These are phyloP conservation scores for Eucalyptus camaldulensis DNA, from an alignment of 345 rosid genomes.

Conservation along the genomic window DNA sequence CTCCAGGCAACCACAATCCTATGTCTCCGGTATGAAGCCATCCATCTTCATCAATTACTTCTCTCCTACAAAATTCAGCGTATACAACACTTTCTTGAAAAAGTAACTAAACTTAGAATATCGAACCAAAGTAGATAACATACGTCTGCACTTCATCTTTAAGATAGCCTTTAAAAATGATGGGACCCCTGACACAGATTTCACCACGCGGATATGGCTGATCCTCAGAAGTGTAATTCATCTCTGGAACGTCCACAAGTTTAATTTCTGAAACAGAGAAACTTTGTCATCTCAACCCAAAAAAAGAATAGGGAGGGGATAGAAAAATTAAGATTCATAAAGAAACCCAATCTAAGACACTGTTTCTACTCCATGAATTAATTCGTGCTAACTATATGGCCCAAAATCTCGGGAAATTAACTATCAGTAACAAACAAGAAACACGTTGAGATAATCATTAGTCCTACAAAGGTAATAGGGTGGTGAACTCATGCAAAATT, in stretches of 20 bases:
- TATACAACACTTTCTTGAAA: background rate
- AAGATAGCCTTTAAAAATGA: conserved; percentile 65
- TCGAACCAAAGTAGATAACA: background rate
- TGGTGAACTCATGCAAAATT: background rate
- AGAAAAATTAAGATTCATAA: background rate
- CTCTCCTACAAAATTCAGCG: conserved; percentile 46
- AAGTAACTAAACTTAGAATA: background rate
- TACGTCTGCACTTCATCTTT: conserved; percentile 97
- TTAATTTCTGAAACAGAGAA: conserved; percentile 58
- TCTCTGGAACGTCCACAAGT: conserved; percentile 94
- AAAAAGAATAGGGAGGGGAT: background rate
- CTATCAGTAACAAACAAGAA: background rate
- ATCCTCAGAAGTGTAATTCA: conserved; percentile 89
- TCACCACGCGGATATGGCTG: conserved; percentile 90
- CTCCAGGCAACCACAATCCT: conserved; percentile 84
- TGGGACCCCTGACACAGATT: conserved; percentile 96
- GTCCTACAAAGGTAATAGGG: background rate
- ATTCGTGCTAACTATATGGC: background rate
- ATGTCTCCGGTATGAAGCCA: conserved; percentile 99
- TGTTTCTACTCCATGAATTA: background rate
- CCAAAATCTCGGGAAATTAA: background rate
- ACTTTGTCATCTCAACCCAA: background rate
- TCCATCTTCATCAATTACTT: conserved; percentile 80
- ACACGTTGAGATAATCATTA: background rate
- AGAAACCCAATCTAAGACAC: background rate